phyloP scores from a whole-genome alignment of 2,329 filamentous ascomycete genomes.

The Colletotrichum nymphaeae region DNA sequence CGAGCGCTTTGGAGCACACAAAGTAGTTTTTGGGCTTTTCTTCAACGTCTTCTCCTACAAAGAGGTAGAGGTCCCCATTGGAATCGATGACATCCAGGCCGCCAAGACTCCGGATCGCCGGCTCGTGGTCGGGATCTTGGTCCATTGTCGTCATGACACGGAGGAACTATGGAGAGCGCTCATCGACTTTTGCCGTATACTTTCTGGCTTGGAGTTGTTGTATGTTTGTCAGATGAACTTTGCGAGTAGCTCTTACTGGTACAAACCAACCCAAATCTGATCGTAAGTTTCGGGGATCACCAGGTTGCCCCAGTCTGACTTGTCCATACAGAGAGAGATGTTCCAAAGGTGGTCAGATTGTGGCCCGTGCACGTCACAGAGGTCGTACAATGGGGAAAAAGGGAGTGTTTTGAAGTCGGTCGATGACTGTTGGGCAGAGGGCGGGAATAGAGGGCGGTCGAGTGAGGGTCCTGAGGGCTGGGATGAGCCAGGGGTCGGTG shows the following conservation, averaged over 20 bases:
- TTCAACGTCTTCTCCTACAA: background rate
- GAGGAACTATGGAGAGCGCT: background rate
- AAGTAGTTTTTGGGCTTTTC: constrained; percentile 33
- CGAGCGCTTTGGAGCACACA: constrained; percentile 43
- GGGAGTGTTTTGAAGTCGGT: background rate
- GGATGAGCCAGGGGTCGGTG: too few relatives aligned
- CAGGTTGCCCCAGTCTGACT: background rate
- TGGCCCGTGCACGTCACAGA: constrained; percentile 28
- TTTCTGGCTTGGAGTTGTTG: background rate
- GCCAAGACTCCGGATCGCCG: background rate
- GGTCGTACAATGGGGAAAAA: background rate
- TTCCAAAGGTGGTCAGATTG: constrained; percentile 15
- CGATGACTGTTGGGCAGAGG: background rate
- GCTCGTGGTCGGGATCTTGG: constrained; percentile 1
- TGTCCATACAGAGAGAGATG: background rate
- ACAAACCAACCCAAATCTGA: background rate
- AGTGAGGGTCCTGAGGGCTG: too few relatives aligned
- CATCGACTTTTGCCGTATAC: background rate
- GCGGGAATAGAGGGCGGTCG: background rate
- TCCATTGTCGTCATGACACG: constrained; percentile 2
- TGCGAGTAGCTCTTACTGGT: background rate
- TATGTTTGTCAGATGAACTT: background rate
- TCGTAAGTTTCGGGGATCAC: background rate
- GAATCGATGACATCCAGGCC: constrained; percentile 2
- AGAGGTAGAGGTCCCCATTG: background rate